phyloP scores from a whole-genome alignment of 192 early-diverging fungal species.

The Backusella mclennaniae region DNA sequence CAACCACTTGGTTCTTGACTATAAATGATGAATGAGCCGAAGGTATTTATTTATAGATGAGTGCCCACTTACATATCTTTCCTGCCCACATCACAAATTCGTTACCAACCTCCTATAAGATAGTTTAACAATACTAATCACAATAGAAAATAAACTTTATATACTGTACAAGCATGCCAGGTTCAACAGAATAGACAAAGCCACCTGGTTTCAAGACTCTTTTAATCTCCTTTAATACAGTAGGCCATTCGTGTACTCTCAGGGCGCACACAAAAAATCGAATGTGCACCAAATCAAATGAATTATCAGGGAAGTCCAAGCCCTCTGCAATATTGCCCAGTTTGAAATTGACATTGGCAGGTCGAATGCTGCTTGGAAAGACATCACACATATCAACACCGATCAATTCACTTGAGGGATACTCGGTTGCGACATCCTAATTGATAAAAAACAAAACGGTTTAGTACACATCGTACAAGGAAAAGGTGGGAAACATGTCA shows the following conservation, averaged over 20 bases:
- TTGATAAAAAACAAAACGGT: neutral
- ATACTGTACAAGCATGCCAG: conserved; percentile 23
- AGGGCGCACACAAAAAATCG: conserved; percentile 5
- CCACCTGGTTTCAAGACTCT: conserved; percentile 15
- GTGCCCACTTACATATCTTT: conserved; percentile 3
- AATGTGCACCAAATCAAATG: conserved; percentile 8
- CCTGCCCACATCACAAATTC: conserved; percentile 13
- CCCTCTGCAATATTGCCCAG: neutral
- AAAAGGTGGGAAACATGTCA: neutral
- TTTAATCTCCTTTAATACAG: neutral
- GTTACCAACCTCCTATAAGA: conserved; percentile 17
- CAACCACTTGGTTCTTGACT: conserved; percentile 9
- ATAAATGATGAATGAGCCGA: too few species aligned
- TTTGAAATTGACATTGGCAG: neutral
- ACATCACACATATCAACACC: conserved; percentile 11
- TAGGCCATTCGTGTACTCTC: neutral
- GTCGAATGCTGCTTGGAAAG: conserved; percentile 4
- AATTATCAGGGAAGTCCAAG: neutral
- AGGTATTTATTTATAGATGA: neutral
- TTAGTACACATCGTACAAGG: neutral
- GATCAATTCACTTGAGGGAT: neutral
- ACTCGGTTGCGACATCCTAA: conserved; percentile 17
- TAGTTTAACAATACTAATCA: neutral
- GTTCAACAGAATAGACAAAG: neutral
- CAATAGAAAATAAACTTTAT: neutral